Conservation (phyloP, 225 moss, liverwort and hornwort genomes). For the Bryoerythrophyllum caledonicum region DNA sequence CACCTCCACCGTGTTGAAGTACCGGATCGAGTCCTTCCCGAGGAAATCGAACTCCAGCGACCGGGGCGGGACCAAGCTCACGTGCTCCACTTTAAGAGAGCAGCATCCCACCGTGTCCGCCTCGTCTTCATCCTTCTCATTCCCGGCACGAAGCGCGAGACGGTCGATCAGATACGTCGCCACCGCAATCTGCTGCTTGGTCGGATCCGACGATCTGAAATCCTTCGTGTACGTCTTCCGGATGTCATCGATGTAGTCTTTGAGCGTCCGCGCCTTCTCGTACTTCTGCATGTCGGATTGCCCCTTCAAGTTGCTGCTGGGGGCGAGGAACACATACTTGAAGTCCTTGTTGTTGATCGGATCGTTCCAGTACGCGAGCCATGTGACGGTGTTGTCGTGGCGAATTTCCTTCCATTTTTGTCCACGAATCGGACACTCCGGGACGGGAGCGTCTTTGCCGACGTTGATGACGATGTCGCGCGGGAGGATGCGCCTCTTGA, state of each 20-base stretch:
- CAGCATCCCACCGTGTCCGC: slow-evolving; percentile 97
- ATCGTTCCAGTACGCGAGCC: slow-evolving; percentile 97
- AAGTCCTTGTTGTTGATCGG: slow-evolving; percentile 93
- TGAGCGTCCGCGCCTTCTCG: slow-evolving; percentile 90
- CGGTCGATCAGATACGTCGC: slow-evolving; percentile 98
- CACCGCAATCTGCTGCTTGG: slow-evolving; percentile 85
- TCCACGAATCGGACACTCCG: slow-evolving; percentile 87
- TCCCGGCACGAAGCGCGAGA: slow-evolving; percentile 96
- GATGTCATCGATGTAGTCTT: slow-evolving; percentile 85
- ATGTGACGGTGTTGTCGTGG: slow-evolving; percentile 80
- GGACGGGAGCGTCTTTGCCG: slow-evolving; percentile 69
- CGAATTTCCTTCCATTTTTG: slow-evolving; percentile 95
- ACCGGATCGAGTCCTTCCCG: slow-evolving; percentile 96
- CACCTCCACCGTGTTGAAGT: slow-evolving; percentile 92
- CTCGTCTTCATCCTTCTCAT: slow-evolving; percentile 98
- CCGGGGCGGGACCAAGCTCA: slow-evolving; percentile 74
- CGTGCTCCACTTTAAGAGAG: slow-evolving; percentile 94
- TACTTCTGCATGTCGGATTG: slow-evolving; percentile 99
- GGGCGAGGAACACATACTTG: slow-evolving; percentile 90
- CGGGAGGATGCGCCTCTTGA: slow-evolving; percentile 84
- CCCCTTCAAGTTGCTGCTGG: slow-evolving; percentile 93
- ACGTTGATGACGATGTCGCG: slow-evolving; percentile 90
- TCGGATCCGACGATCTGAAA: slow-evolving; percentile 60
- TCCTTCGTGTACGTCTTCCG: slow-evolving; percentile 78
- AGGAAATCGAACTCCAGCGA: slow-evolving; percentile 95